Evolutionary conservation across 257 asterid genomes (phyloP).

Genomic region (Leonotis leonurus): DNA sequence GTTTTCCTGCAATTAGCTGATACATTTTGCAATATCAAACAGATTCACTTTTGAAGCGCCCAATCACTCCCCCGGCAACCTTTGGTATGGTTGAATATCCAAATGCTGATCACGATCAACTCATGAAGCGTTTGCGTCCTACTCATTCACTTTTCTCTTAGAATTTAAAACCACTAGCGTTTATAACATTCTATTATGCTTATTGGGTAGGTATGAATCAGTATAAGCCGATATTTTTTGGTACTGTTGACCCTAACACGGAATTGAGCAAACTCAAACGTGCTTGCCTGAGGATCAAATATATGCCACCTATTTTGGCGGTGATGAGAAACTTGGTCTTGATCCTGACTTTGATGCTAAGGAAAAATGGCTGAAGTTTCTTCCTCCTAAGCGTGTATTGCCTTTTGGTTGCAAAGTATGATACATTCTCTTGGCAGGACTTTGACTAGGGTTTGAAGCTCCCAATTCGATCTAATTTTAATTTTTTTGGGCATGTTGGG

Average conservation of each 20-base stretch:
- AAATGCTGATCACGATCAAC: conserved; percentile 83
- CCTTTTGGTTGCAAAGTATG: conserved; percentile 94
- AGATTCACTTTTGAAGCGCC: conserved; percentile 86
- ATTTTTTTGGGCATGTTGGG: too few relatives aligned
- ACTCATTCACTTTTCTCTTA: conserved; percentile 49
- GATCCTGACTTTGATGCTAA: conserved; percentile 82
- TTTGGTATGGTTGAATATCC: conserved; percentile 91
- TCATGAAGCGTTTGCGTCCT: conserved; percentile 91
- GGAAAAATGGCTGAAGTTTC: conserved; percentile 82
- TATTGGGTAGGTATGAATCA: conserved; percentile 86
- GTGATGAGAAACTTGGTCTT: conserved; percentile 83
- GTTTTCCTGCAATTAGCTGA: conserved; percentile 8
- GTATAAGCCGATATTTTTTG: conserved; percentile 90
- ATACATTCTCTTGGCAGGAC: conserved; percentile 50
- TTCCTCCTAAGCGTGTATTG: conserved; percentile 65
- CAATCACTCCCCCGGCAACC: conserved; percentile 88
- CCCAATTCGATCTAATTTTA: too few relatives aligned
- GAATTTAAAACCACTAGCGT: too few relatives aligned
- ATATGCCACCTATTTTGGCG: conserved; percentile 97
- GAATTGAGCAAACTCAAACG: conserved; percentile 77
- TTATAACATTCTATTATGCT: background rate
- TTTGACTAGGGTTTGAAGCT: conserved; percentile 61
- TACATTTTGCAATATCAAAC: conserved; percentile 13
- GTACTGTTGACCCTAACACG: conserved; percentile 84
- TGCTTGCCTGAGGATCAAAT: conserved; percentile 70